Evolutionary conservation across 495 filamentous ascomycete genomes (phyloP).

Genomic region (Emericellopsis terricola): DNA sequence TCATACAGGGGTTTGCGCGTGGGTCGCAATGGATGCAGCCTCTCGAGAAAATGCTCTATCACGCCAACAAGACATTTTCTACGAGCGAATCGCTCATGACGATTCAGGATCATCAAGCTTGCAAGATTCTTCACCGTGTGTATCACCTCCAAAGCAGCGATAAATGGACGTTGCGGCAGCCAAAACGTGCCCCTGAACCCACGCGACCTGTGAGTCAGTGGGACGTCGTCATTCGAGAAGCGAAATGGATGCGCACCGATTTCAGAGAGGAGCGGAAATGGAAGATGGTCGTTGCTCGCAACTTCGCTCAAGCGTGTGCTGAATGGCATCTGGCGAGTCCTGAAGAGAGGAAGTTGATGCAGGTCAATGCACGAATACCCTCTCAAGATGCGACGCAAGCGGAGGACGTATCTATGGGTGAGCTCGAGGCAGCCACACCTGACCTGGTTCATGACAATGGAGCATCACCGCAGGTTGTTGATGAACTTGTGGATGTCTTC

Average conservation of each 20-base stretch:
- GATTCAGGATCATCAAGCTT: conserved; percentile 68
- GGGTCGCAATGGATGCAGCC: conserved; percentile 38
- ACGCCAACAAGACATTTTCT: conserved; percentile 66
- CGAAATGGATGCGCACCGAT: conserved; percentile 95
- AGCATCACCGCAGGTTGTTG: conserved; percentile 30
- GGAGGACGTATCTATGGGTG: conserved; percentile 12
- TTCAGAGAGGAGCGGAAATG: conserved; percentile 87
- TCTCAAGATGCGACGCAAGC: conserved; percentile 7
- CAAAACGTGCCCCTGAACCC: conserved; percentile 64
- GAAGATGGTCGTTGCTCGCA: conserved; percentile 67
- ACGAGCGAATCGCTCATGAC: conserved; percentile 60
- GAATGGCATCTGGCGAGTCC: conserved; percentile 50
- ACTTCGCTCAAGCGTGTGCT: conserved; percentile 61
- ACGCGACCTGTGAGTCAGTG: conserved; percentile 53
- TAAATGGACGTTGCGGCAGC: conserved; percentile 79
- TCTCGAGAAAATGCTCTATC: conserved; percentile 48
- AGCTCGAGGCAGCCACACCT: conserved; percentile 39
- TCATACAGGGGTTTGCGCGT: conserved; percentile 45
- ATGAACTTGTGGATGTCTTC: conserved; percentile 23
- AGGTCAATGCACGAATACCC: conserved; percentile 38
- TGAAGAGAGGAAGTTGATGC: conserved; percentile 44
- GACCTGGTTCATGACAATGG: conserved; percentile 45
- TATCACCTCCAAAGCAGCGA: conserved; percentile 78
- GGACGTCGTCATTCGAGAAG: conserved; percentile 75
- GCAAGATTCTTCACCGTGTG: conserved; percentile 62